A percentile compares a stretch with the other conserved stretches of the same genome.
These are phyloP conservation scores for Musa balbisiana DNA, from an alignment of 202 grass and related monocot genomes.

Conservation along the genomic window DNA sequence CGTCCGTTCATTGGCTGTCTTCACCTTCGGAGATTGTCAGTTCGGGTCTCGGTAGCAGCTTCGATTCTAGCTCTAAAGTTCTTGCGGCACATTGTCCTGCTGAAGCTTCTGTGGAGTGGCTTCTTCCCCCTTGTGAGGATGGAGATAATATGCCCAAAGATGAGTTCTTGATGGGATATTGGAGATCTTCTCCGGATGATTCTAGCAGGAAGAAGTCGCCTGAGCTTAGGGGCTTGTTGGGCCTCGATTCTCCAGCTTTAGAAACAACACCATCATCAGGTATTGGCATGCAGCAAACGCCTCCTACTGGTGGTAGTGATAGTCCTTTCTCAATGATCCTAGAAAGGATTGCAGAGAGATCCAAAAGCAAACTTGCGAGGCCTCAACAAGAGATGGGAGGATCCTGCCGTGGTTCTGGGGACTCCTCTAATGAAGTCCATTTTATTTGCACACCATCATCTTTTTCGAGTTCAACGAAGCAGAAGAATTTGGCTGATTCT, in stretches of 20 bases:
- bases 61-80: conserved; percentile 16
- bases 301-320: conserved; percentile 53
- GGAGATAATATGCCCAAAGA: conserved; percentile 6
- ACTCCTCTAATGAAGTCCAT: not conserved
- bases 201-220: not conserved
- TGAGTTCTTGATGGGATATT: conserved; percentile 14
- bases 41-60: conserved; percentile 2
- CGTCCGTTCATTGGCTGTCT: conserved; percentile 80
- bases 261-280: conserved; percentile 38
- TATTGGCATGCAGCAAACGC: conserved; percentile 47
- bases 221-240: not conserved
- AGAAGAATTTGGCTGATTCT: not conserved
- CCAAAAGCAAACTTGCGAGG: conserved; percentile 32
- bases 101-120: conserved; percentile 41
- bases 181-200: conserved; percentile 32
- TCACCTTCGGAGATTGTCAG: conserved; percentile 31
- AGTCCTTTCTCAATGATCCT: conserved; percentile 94
- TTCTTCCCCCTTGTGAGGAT: conserved; percentile 42
- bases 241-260: conserved; percentile 13
- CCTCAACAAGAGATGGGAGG: conserved; percentile 28
- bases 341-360: conserved; percentile 63
- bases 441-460: not conserved
- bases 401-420: not conserved
- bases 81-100: conserved; percentile 31
- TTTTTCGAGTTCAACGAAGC: not conserved